These are phyloP conservation scores for Elsinoe batatas DNA, from an alignment of 2,329 filamentous ascomycete species.

Conservation along the genomic window DNA sequence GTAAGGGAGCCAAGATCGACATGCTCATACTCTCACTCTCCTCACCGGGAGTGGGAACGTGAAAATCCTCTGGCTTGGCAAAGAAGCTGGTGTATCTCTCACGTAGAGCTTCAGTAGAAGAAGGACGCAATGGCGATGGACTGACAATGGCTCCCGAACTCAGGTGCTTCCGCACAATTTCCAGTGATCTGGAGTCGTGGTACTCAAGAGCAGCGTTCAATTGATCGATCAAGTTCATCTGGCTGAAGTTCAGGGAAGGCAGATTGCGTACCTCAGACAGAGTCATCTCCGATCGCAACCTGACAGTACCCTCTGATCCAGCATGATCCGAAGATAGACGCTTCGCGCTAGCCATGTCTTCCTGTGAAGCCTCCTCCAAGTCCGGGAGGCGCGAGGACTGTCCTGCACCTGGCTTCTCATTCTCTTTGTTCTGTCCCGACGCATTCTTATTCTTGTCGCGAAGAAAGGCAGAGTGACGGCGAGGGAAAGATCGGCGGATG, in stretches of 20 bases:
- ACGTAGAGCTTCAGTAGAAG: conserved; percentile 30
- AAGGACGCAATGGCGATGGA: conserved; percentile 28
- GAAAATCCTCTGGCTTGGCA: conserved; percentile 32
- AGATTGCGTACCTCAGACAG: conserved; percentile 32
- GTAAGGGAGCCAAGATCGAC: conserved; percentile 13
- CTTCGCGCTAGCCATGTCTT: conserved; percentile 32
- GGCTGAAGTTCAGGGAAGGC: conserved; percentile 41
- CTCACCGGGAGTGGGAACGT: conserved; percentile 11
- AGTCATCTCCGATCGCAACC: conserved; percentile 16
- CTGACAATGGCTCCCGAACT: conserved; percentile 26
- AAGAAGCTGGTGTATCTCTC: conserved; percentile 39
- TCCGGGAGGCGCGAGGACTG: conserved; percentile 30
- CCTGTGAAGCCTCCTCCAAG: conserved; percentile 40
- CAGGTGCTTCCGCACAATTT: conserved; percentile 22
- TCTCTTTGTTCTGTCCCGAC: conserved; percentile 1
- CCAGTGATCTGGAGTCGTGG: conserved; percentile 31
- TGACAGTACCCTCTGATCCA: conserved; percentile 16
- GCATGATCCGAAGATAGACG: background rate
- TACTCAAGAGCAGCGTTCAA: conserved; percentile 35
- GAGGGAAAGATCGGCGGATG: conserved; percentile 18
- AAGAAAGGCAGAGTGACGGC: conserved; percentile 15
- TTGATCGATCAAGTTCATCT: conserved; percentile 36
- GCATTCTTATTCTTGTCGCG: conserved; percentile 8
- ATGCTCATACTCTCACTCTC: conserved; percentile 7
- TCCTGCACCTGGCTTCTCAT: background rate